Evolutionary conservation across 768 basidiomycete species (phyloP).

Genomic region (Boletus tomentosulus): DNA sequence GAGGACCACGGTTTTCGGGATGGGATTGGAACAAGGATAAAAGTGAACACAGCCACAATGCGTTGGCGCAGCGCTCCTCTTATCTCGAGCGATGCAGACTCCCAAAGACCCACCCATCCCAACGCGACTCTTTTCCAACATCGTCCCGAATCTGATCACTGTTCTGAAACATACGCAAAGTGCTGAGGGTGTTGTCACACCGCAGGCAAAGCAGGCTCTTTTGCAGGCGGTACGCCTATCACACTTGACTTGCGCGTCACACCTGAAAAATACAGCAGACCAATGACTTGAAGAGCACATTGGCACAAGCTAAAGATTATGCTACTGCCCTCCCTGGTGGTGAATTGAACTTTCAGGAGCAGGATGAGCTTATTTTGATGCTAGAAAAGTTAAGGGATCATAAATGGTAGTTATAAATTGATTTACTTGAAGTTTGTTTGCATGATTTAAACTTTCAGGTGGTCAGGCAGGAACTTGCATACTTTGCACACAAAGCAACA

Average conservation of each 20-base stretch:
- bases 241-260: background rate
- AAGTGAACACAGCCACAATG: slow-evolving; percentile 17
- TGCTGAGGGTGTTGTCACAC: slow-evolving; percentile 49
- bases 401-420: slow-evolving; percentile 33
- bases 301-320: slow-evolving; percentile 57
- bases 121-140: slow-evolving; percentile 47
- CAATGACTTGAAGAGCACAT: slow-evolving; percentile 60
- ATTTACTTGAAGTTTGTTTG: background rate
- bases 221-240: slow-evolving; percentile 52
- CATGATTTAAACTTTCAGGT: background rate
- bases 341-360: slow-evolving; percentile 63
- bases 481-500: slow-evolving; percentile 46
- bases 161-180: slow-evolving; percentile 60
- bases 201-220: slow-evolving; percentile 61
- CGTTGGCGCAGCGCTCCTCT: background rate
- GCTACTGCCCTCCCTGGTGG: slow-evolving; percentile 64
- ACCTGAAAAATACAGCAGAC: slow-evolving; percentile 43
- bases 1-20: background rate
- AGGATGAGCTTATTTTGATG: slow-evolving; percentile 68
- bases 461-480: slow-evolving; percentile 50
- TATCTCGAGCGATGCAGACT: slow-evolving; percentile 6
- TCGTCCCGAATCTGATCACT: slow-evolving; percentile 56
- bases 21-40: background rate
- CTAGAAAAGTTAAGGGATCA: slow-evolving; percentile 58
- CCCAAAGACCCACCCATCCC: slow-evolving; percentile 31